Percentiles rank a stretch among this genome's conserved stretches.
Conservation (phyloP, 2,329 filamentous ascomycete genomes). For the Exophiala calicioides region DNA sequence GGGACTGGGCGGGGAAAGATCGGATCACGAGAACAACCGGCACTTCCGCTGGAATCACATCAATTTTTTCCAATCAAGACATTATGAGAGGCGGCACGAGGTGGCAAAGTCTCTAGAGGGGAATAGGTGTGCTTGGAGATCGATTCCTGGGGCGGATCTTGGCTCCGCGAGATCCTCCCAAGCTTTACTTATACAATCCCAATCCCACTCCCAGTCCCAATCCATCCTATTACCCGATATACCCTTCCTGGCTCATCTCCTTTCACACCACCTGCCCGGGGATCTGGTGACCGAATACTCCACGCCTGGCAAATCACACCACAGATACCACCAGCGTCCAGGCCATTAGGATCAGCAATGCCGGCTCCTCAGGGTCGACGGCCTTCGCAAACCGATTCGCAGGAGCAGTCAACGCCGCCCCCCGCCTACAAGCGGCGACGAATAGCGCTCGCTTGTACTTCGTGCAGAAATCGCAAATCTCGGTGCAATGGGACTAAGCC, state of each 20-base stretch:
- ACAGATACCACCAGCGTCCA: not conserved
- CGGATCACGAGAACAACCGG: too few species aligned
- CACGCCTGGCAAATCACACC: conserved; percentile 17
- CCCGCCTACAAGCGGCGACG: conserved; percentile 39
- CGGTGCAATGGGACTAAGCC: conserved; percentile 49
- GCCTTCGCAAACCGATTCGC: conserved; percentile 16
- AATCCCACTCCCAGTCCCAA: not conserved
- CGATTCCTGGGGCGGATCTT: too few species aligned
- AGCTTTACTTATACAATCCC: too few species aligned
- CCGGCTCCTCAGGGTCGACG: conserved; percentile 11
- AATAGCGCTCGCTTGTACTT: conserved; percentile 43
- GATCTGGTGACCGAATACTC: conserved; percentile 3
- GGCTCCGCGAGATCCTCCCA: too few species aligned
- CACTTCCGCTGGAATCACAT: too few species aligned
- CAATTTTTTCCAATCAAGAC: too few species aligned
- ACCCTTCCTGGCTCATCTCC: conserved; percentile 3
- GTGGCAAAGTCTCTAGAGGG: too few species aligned
- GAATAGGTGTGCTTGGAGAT: too few species aligned
- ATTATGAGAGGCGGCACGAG: too few species aligned
- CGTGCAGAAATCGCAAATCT: conserved; percentile 40
- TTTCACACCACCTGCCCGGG: not conserved
- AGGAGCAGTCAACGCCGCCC: conserved; percentile 17
- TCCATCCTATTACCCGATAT: conserved; percentile 18
- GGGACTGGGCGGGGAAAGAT: too few species aligned
- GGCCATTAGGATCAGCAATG: not conserved